Conservation (phyloP, 1,139 yeast species). For the Blastobotrys capitulatus region DNA sequence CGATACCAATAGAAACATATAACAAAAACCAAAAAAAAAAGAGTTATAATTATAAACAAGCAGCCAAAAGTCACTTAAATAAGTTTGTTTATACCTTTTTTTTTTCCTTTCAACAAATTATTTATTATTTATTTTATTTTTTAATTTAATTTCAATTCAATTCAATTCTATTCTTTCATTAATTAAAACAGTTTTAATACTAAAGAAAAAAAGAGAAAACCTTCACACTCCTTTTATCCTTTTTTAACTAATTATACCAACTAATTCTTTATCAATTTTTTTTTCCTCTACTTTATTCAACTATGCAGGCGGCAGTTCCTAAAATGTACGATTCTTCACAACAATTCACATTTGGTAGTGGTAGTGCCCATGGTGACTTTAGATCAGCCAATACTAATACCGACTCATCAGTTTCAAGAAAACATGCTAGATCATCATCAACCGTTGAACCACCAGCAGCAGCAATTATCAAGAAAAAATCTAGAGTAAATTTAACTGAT, state of each 20-base stretch:
- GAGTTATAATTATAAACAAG: too few species aligned
- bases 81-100: too few species aligned
- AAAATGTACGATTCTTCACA: slow-evolving; percentile 2
- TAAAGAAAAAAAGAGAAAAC: too few species aligned
- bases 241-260: too few species aligned
- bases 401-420: slow-evolving; percentile 3
- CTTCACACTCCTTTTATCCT: too few species aligned
- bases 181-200: neutral
- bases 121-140: neutral
- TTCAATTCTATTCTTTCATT: neutral
- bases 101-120: too few species aligned
- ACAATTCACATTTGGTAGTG: neutral
- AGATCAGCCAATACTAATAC: neutral
- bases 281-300: neutral
- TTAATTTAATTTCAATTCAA: neutral
- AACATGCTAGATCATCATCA: slow-evolving; percentile 14
- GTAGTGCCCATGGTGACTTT: neutral
- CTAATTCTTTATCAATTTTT: too few species aligned
- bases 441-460: slow-evolving; percentile 12
- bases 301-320: slow-evolving; percentile 5
- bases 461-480: slow-evolving; percentile 12
- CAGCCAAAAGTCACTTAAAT: too few species aligned
- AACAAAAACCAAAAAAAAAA: too few species aligned
- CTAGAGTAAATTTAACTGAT: slow-evolving; percentile 9
- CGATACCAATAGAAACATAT: too few species aligned